Percentiles rank a stretch among this genome's conserved stretches.
Evolutionary conservation across 2,329 filamentous ascomycete genomes (phyloP).

Genomic region (Microsporum ferrugineum): DNA sequence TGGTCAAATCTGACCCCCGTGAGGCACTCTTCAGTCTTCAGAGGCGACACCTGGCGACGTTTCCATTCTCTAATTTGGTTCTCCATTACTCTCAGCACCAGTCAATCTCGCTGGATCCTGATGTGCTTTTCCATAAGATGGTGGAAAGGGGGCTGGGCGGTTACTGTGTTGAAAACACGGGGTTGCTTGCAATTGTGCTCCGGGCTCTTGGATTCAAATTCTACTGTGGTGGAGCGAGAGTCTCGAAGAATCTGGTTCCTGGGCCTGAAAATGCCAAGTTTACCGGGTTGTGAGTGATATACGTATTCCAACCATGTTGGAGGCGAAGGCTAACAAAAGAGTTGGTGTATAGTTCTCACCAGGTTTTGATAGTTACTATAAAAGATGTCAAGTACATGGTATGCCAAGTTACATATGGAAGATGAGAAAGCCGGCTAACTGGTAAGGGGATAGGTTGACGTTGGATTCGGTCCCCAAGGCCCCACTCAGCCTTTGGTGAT

Average conservation of each 20-base stretch:
- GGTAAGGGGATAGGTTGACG: slow-evolving; percentile 38
- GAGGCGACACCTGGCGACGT: slow-evolving; percentile 35
- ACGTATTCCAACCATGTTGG: not conserved
- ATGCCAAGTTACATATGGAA: slow-evolving; percentile 8
- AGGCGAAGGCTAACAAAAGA: not conserved
- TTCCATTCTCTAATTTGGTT: slow-evolving; percentile 48
- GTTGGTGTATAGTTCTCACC: slow-evolving; percentile 35
- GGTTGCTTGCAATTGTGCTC: slow-evolving; percentile 42
- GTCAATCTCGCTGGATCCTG: slow-evolving; percentile 39
- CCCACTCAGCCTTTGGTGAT: slow-evolving; percentile 48
- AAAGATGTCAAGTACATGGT: slow-evolving; percentile 35
- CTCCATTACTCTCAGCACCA: slow-evolving; percentile 45
- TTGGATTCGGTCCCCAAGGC: slow-evolving; percentile 54
- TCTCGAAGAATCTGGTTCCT: slow-evolving; percentile 27
- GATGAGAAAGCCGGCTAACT: not conserved
- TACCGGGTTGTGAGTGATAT: slow-evolving; percentile 35
- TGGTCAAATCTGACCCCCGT: slow-evolving; percentile 23
- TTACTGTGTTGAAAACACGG: slow-evolving; percentile 52
- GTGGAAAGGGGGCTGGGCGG: slow-evolving; percentile 42
- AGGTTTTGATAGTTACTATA: slow-evolving; percentile 51
- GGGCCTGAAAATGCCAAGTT: slow-evolving; percentile 31
- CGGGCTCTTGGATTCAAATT: slow-evolving; percentile 42
- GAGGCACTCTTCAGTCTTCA: slow-evolving; percentile 27
- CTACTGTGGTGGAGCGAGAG: slow-evolving; percentile 46
- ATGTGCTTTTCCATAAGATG: slow-evolving; percentile 44